phyloP scores from a whole-genome alignment of 768 basidiomycete species.

The Coprinopsis cinerea region DNA sequence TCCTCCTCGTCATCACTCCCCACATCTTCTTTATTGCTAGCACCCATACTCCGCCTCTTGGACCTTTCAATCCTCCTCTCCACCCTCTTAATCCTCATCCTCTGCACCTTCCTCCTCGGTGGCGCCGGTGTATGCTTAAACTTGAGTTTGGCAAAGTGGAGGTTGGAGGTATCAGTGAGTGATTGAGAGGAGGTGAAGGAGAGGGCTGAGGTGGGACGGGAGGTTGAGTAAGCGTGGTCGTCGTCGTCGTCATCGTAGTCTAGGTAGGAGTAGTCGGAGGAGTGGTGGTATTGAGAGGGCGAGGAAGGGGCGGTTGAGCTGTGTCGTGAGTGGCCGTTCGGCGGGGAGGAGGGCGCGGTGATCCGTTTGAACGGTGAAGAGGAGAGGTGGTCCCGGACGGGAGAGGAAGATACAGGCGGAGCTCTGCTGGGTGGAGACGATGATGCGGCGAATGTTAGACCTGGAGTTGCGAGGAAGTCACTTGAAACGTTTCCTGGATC shows the following conservation, averaged over 20 bases:
- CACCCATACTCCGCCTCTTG: too few species aligned
- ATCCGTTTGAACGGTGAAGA: too few species aligned
- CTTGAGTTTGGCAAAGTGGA: conserved; percentile 14
- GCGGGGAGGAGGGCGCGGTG: background rate
- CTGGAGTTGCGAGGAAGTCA: conserved; percentile 16
- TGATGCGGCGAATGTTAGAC: conserved; percentile 12
- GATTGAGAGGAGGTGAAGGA: conserved; percentile 11
- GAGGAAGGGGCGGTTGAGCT: conserved; percentile 3
- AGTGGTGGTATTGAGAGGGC: conserved; percentile 3
- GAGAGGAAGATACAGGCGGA: background rate
- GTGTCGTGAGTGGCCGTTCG: background rate
- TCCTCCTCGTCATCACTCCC: too few species aligned
- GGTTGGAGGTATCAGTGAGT: conserved; percentile 5
- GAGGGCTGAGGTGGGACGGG: conserved; percentile 4
- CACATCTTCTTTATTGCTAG: too few species aligned
- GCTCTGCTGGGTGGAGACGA: conserved; percentile 6
- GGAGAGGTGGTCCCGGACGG: background rate
- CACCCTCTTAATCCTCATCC: conserved; percentile 28
- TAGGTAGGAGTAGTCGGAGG: conserved; percentile 7
- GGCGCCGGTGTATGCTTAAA: conserved; percentile 39
- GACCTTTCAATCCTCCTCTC: conserved; percentile 22
- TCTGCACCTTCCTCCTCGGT: conserved; percentile 29
- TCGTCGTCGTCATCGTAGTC: background rate
- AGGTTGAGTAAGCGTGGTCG: conserved; percentile 4
- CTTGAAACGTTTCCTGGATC: conserved; percentile 11